These are phyloP conservation scores for Eucommia ulmoides DNA, from an alignment of 257 asterid species.

Conservation along the genomic window DNA sequence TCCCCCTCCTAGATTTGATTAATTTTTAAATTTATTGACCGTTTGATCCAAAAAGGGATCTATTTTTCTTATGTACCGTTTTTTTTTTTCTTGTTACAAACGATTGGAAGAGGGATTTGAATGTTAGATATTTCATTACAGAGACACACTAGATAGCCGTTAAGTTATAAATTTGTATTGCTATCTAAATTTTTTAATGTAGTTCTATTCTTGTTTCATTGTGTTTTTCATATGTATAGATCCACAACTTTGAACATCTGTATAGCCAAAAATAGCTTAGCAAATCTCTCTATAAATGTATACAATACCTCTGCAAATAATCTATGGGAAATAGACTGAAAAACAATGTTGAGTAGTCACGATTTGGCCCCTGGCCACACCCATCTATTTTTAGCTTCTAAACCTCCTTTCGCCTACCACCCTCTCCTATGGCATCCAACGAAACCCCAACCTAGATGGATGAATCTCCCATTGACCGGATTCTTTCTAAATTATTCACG, in stretches of 20 bases:
- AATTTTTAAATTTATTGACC: not conserved
- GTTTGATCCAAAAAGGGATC: not conserved
- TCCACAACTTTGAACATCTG: no score
- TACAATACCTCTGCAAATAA: not conserved
- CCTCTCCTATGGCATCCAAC: not conserved
- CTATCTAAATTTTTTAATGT: no score
- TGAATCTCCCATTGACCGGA: not conserved
- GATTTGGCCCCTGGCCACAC: not conserved
- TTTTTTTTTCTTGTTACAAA: no score
- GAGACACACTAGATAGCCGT: no score
- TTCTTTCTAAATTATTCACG: not conserved
- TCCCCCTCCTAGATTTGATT: constrained; percentile 4
- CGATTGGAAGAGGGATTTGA: no score
- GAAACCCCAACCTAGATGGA: not conserved
- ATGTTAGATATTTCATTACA: no score
- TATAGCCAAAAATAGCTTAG: not conserved
- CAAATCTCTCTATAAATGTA: not conserved
- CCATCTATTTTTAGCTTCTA: not conserved
- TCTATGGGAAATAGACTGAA: not conserved
- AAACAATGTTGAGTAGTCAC: not conserved
- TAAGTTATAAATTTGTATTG: no score
- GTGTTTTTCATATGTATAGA: no score
- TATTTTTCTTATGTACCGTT: no score
- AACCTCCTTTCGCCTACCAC: not conserved
- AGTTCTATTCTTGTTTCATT: no score